These are phyloP conservation scores for Spirogloea muscicola DNA, from an alignment of 139 green algal genomes.

Conservation along the genomic window DNA sequence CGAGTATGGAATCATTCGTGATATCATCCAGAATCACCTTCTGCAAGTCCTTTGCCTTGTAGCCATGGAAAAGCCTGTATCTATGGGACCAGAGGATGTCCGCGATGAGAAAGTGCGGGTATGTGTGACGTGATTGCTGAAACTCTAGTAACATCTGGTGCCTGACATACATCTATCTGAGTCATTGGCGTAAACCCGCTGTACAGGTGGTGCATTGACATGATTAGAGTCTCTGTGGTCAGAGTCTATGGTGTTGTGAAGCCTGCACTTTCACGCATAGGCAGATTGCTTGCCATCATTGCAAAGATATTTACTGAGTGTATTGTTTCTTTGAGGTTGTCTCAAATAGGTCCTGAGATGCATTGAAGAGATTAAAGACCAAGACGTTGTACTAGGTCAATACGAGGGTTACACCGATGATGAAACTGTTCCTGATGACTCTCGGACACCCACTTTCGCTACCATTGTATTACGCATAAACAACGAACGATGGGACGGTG, in stretches of 20 bases:
- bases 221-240: no score
- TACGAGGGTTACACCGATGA: constrained; percentile 94
- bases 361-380: constrained; percentile 58
- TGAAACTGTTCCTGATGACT: constrained; percentile 71
- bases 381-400: constrained; percentile 86
- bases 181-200: no score
- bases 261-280: no score
- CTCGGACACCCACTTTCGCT: constrained; percentile 85
- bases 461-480: constrained; percentile 70
- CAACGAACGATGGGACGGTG: constrained; percentile 77
- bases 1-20: constrained; percentile 92
- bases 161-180: no score
- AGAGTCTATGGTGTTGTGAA: no score
- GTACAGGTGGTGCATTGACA: no score
- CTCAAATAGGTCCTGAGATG: constrained; percentile 67
- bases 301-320: no score
- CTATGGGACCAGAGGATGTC: constrained; percentile 84
- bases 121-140: background rate
- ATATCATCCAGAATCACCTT: constrained; percentile 79
- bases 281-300: no score
- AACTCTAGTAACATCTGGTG: no score
- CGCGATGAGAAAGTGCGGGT: constrained; percentile 80
- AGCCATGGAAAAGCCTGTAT: constrained; percentile 91
- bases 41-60: constrained; percentile 77
- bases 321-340: background rate